phyloP scores from a whole-genome alignment of 2,329 filamentous ascomycete species.

The Chaetothyriales sp. region DNA sequence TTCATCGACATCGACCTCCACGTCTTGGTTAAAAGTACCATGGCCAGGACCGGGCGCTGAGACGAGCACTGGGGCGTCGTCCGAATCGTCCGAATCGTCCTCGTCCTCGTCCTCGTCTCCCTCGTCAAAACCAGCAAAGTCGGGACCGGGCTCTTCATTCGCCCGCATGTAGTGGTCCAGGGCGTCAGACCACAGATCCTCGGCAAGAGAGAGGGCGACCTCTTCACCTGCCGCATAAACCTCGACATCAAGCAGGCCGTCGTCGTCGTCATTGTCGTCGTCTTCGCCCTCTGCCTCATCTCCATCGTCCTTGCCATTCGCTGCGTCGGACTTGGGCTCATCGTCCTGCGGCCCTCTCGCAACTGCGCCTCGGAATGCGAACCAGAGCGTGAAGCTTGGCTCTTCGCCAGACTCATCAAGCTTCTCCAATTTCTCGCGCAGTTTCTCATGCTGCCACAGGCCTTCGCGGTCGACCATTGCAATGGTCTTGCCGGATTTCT shows the following conservation, averaged over 20 bases:
- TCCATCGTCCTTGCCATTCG: constrained; percentile 38
- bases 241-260: constrained; percentile 58
- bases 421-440: constrained; percentile 23
- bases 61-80: constrained; percentile 32
- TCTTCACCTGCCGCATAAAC: constrained; percentile 82
- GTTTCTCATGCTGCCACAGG: constrained; percentile 19
- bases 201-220: constrained; percentile 63
- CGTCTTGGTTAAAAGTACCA: neutral
- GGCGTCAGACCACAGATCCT: constrained; percentile 48
- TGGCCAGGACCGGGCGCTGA: constrained; percentile 1
- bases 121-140: constrained; percentile 56
- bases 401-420: constrained; percentile 24
- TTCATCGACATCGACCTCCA: constrained; percentile 22
- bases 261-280: constrained; percentile 39
- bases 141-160: constrained; percentile 30
- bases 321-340: constrained; percentile 47
- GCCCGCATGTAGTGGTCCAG: constrained; percentile 16
- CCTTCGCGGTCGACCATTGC: constrained; percentile 16
- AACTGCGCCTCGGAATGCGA: constrained; percentile 60
- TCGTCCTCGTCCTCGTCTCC: constrained; percentile 41
- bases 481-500: constrained; percentile 10
- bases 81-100: constrained; percentile 41
- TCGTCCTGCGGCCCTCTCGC: constrained; percentile 42
- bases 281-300: constrained; percentile 37
- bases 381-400: constrained; percentile 77